Evolutionary conservation across 129 eudicot genomes (phyloP).

Genomic region (Artemisia argyi): DNA sequence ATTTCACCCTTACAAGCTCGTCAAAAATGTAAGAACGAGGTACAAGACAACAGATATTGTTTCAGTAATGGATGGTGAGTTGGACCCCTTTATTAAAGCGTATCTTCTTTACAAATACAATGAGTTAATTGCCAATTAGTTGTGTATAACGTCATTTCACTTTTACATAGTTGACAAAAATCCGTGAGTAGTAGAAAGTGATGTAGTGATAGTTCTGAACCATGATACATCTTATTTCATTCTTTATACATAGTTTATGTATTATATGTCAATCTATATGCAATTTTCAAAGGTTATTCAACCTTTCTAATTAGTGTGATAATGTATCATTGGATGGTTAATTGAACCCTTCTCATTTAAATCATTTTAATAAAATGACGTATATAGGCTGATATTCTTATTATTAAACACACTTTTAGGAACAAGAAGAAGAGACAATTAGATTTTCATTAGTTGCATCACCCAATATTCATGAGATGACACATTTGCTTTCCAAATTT

Average conservation of each 20-base stretch:
- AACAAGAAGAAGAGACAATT: too few species aligned
- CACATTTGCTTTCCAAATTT: too few species aligned
- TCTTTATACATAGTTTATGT: not conserved
- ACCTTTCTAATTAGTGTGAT: too few species aligned
- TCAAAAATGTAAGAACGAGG: constrained; percentile 89
- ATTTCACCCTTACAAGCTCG: constrained; percentile 96
- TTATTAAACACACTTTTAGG: too few species aligned
- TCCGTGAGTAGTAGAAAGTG: not conserved
- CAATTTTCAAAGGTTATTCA: not conserved
- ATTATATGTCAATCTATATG: not conserved
- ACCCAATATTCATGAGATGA: too few species aligned
- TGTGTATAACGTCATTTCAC: not conserved
- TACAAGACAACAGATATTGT: constrained; percentile 71
- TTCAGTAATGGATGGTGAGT: constrained; percentile 96
- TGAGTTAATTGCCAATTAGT: constrained; percentile 37
- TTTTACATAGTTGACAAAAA: not conserved
- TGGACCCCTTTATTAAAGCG: constrained; percentile 88
- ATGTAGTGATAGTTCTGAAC: not conserved
- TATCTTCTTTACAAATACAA: constrained; percentile 76
- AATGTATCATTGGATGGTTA: too few species aligned
- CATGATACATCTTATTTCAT: not conserved
- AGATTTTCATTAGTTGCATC: too few species aligned
- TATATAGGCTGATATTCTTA: too few species aligned
- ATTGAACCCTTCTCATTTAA: too few species aligned
- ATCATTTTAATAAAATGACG: too few species aligned